Base-by-base conservation (phyloP, 345 rosid species). In the Salix viminalis region DNA sequence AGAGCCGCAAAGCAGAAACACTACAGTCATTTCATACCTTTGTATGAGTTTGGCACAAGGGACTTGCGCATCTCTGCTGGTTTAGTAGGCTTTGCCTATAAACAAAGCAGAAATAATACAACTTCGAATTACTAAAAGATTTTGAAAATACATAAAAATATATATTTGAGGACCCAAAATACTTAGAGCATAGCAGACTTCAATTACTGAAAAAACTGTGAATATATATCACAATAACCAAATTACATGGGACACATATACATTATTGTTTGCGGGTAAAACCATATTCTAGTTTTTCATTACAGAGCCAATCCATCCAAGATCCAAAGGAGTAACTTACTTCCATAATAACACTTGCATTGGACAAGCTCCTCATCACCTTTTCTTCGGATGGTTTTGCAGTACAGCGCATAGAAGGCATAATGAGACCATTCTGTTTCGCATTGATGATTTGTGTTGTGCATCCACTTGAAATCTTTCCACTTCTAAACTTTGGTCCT, bases 21-120 rank as follows among this genome's bases (percentile, higher is more conserved):
- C 44, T 58, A 85, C 68, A 46, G 80, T 81, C 69, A 83, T 72
- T 70, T 48, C 83, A 79, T 90, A 94, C 98, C 97, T 94, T 88
- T 90, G 23, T 58, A 41, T 34, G 78, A 73, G 73, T 32, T 71
- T 73, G 80, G 81, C 23, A 65, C 82, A 2, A 72, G 15, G 5
- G 74, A 60, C 76, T 85, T 84, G 78, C 28, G 36, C 54, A 77
- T 81, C 64, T 75, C 84, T 15, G 69, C 79, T n/a, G 73, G 56
- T 75, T 84, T 85, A 71, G 86, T 67, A 77, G 61, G 73, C 75
- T 85, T 83, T 8, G 79, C 88, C 93, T 89, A 78, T 23, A 32
- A 52, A 76, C 50, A 71, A 32, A 65, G 36, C 19, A 46, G 28
- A 74, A 42, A 42, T 6, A 21, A 13, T 44, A 62, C 54, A 34